Evolutionary conservation across 768 basidiomycete species (phyloP).

Genomic region (Strobilomyces dryophilus): DNA sequence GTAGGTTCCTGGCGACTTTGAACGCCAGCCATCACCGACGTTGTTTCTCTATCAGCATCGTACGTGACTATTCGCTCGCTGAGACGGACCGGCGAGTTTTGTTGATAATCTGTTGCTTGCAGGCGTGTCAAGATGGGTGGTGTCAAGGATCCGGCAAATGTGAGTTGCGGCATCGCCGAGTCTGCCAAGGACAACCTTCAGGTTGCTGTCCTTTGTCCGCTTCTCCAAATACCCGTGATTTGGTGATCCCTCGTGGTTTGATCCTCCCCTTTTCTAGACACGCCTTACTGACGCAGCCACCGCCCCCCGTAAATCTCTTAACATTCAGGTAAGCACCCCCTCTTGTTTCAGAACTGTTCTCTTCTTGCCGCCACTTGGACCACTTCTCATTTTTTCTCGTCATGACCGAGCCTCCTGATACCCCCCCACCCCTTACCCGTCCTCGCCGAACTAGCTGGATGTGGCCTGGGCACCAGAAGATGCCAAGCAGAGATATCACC

Average conservation of each 20-base stretch:
- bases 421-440: constrained; percentile 6
- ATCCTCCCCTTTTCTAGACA: constrained; percentile 25
- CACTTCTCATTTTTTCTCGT: constrained; percentile 9
- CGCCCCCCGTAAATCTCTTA: constrained; percentile 16
- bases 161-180: constrained; percentile 21
- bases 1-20: neutral
- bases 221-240: constrained; percentile 6
- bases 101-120: neutral
- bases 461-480: constrained; percentile 25
- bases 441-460: constrained; percentile 27
- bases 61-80: constrained; percentile 4
- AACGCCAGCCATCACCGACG: constrained; percentile 5
- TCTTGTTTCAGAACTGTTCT: constrained; percentile 11
- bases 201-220: neutral
- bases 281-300: constrained; percentile 30
- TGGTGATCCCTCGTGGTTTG: constrained; percentile 8
- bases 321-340: constrained; percentile 29
- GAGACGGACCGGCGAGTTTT: neutral
- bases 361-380: constrained; percentile 6
- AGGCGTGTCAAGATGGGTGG: constrained; percentile 20
- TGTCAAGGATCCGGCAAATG: constrained; percentile 23
- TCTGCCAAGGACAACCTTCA: constrained; percentile 20
- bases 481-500: constrained; percentile 14
- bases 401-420: constrained; percentile 21
- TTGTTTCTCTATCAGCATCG: neutral